Percentiles rank a stretch among this genome's conserved stretches.
These are phyloP conservation scores for Babjeviella inositovora DNA, from an alignment of 805 yeast species.

Conservation along the genomic window DNA sequence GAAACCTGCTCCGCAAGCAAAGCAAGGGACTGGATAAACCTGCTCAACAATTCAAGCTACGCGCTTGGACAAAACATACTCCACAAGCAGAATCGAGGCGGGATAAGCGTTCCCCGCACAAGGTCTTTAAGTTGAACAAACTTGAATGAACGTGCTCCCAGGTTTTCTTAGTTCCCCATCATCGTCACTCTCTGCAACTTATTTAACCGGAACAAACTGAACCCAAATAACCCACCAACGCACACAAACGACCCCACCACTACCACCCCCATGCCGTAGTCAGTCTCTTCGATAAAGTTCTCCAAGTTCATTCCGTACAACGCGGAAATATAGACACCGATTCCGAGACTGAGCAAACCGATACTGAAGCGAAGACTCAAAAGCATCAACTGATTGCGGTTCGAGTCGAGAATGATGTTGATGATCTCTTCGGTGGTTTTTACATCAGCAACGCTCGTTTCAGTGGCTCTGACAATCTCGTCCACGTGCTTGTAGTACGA, in stretches of 20 bases:
- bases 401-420: slow-evolving; percentile 82
- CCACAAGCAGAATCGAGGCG: no score
- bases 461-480: slow-evolving; percentile 86
- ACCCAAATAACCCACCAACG: slow-evolving; percentile 26
- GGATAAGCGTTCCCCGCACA: no score
- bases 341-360: slow-evolving; percentile 70
- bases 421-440: slow-evolving; percentile 90
- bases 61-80: no score
- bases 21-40: no score
- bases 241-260: slow-evolving; percentile 21
- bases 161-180: slow-evolving; percentile 22
- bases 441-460: slow-evolving; percentile 65
- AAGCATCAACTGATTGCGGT: slow-evolving; percentile 84
- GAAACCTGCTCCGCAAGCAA: no score
- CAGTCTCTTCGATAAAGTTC: slow-evolving; percentile 76
- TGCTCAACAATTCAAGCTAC: no score
- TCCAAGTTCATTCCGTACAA: slow-evolving; percentile 93
- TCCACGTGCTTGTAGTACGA: slow-evolving; percentile 84
- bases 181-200: slow-evolving; percentile 63
- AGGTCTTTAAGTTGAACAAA: no score
- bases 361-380: slow-evolving; percentile 73
- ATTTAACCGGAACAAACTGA: slow-evolving; percentile 40
- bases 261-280: slow-evolving; percentile 49
- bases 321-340: slow-evolving; percentile 69
- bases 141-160: slow-evolving; percentile 1